Conservation (phyloP, 2,329 filamentous ascomycete species). For the Xylariaceae sp. region DNA sequence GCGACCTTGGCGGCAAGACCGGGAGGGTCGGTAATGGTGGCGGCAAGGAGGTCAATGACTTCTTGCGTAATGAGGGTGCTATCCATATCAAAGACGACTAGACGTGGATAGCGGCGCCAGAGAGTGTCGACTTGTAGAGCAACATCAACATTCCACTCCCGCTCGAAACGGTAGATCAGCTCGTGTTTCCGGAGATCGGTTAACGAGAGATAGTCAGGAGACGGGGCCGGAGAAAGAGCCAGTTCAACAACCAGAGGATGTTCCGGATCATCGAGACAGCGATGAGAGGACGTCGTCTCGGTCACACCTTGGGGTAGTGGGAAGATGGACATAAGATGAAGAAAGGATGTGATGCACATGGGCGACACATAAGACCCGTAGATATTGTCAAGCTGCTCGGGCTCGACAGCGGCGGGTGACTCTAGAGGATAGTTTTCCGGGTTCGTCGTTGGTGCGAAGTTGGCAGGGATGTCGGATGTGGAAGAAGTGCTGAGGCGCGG, state of each 20-base stretch:
- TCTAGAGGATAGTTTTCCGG: slow-evolving; percentile 67
- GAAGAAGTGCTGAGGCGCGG: slow-evolving; percentile 47
- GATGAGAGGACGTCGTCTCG: slow-evolving; percentile 66
- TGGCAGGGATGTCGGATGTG: slow-evolving; percentile 54
- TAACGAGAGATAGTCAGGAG: slow-evolving; percentile 68
- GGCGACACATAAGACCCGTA: slow-evolving; percentile 72
- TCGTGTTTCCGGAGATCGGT: slow-evolving; percentile 79
- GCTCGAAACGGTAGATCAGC: slow-evolving; percentile 82
- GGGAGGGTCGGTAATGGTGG: slow-evolving; percentile 70
- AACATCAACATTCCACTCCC: slow-evolving; percentile 88
- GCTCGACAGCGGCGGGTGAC: slow-evolving; percentile 58
- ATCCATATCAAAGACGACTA: slow-evolving; percentile 99
- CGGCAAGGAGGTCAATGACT: slow-evolving; percentile 94
- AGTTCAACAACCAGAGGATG: slow-evolving; percentile 72
- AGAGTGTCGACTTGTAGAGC: slow-evolving; percentile 76
- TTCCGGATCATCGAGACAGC: slow-evolving; percentile 66
- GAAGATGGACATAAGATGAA: slow-evolving; percentile 70
- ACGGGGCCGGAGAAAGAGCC: slow-evolving; percentile 65
- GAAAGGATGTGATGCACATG: slow-evolving; percentile 69
- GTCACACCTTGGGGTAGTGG: slow-evolving; percentile 59
- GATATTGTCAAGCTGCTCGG: slow-evolving; percentile 67
- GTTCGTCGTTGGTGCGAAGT: slow-evolving; percentile 66
- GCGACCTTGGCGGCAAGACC: slow-evolving; percentile 84
- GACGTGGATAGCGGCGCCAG: slow-evolving; percentile 78
- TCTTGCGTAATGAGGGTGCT: slow-evolving; percentile 96